Percentiles rank a stretch among this genome's conserved stretches.
These are phyloP conservation scores for Angomonas deanei DNA, from an alignment of 208 protist genomes.

Conservation along the genomic window DNA sequence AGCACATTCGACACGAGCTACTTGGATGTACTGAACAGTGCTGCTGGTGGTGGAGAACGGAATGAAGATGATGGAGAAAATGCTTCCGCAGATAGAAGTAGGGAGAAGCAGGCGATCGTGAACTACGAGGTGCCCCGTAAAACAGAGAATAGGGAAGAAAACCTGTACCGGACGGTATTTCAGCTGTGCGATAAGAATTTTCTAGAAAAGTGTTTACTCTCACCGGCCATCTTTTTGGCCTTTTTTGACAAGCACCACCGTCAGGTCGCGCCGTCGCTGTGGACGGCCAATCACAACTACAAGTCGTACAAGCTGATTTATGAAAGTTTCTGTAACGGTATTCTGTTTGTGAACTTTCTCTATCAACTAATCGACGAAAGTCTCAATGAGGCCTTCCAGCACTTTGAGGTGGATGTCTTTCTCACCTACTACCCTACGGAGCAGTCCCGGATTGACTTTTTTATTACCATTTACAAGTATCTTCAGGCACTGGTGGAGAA, in stretches of 20 bases:
- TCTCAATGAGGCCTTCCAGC: conserved; percentile 37
- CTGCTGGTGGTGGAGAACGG: too few species aligned
- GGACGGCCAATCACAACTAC: conserved; percentile 45
- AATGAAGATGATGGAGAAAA: too few species aligned
- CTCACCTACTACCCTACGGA: conserved; percentile 40
- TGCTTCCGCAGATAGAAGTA: too few species aligned
- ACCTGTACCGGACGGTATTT: conserved; percentile 33
- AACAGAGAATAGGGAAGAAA: neutral
- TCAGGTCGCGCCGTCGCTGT: conserved; percentile 52
- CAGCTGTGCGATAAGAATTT: conserved; percentile 55
- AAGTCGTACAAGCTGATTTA: conserved; percentile 76
- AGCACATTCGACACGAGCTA: neutral
- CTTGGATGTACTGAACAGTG: neutral
- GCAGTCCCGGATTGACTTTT: conserved; percentile 56
- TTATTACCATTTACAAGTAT: conserved; percentile 60
- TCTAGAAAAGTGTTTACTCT: conserved; percentile 22
- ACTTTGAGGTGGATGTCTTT: conserved; percentile 58
- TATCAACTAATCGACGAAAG: conserved; percentile 49
- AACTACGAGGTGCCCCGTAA: neutral
- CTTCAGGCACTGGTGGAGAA: conserved; percentile 49
- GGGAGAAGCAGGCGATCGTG: too few species aligned
- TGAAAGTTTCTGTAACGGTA: conserved; percentile 64
- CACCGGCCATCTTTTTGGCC: conserved; percentile 55
- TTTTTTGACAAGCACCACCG: conserved; percentile 53
- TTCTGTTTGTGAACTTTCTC: conserved; percentile 55